Base-by-base conservation (phyloP, 305 asterid species). In the Fraxinus greggii region DNA sequence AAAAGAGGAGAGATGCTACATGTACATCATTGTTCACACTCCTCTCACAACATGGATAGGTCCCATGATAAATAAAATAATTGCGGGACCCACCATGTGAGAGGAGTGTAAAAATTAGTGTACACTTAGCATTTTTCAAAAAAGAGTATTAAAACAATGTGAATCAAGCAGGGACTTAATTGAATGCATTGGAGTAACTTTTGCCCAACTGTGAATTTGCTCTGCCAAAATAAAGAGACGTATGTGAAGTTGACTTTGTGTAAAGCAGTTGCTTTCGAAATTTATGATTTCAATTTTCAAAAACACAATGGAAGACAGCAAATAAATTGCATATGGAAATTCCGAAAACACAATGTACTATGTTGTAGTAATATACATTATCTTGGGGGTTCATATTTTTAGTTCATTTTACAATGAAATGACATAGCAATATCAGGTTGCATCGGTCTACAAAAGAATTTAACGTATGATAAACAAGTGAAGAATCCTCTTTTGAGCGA, bases 181-280 rank as follows among this genome's bases (percentile, higher is more conserved):
- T 17, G 70, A 45, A 29, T 79, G 74, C 9, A 38, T 7, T 6
- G 2, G 36, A 67, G 21, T 67, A 23, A 80, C 78, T 15, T 7
- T 61, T 32, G 32, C 78, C 28, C 54, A 40, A 76, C 69, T 29
- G 76, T 40, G 29, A 21, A 61, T 33, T 36, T 28, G 61, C 35
- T 77, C 42, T 82, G 77, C 85, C 67, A 42, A 70, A 70, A 77
- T 38, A 48, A 35, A 31, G 21, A 56, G 54, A 31, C 45, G 61
- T 76, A 35, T 72, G 29, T 36, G 84, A 82, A 26, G 76, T 72
- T 79, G 83, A 82, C 87, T 45, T 61, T 36, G 23, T 59, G 1
- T 15, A 29, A 28, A 63, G 56, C 17, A 33, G 70, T 73, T 67
- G 76, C 26, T 28, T 26, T 65, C 35, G 19, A 65, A 63, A 65